phyloP scores from a whole-genome alignment of 495 filamentous ascomycete species.

The Penicillium angulare region DNA sequence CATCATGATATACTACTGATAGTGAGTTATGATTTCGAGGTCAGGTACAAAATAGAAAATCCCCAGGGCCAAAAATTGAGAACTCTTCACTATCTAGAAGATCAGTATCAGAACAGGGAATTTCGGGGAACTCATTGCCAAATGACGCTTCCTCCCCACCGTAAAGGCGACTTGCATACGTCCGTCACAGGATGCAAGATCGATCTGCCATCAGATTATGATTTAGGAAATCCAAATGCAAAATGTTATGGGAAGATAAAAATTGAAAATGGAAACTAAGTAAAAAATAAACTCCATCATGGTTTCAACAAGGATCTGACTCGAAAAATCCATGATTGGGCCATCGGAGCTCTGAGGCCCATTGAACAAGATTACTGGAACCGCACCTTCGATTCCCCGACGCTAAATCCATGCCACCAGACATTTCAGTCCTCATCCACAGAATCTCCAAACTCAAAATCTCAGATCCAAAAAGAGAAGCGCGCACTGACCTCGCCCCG shows the following conservation, averaged over 20 bases:
- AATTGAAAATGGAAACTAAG: no score
- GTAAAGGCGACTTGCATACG: background rate
- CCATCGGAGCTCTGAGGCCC: constrained; percentile 12
- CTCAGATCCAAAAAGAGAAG: background rate
- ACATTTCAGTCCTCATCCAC: no score
- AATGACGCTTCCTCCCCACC: background rate
- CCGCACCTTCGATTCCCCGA: constrained; percentile 11
- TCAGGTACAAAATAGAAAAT: no score
- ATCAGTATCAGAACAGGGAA: background rate
- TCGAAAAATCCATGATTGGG: constrained; percentile 13
- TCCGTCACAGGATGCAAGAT: background rate
- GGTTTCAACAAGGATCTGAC: background rate
- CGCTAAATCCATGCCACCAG: background rate
- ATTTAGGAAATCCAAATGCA: no score
- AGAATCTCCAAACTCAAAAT: background rate
- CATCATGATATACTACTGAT: no score
- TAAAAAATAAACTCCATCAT: background rate
- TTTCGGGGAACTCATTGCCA: background rate
- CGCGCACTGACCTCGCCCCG: constrained; percentile 8
- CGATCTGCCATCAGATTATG: constrained; percentile 10
- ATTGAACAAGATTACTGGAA: constrained; percentile 21
- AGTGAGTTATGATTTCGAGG: no score
- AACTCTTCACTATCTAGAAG: background rate
- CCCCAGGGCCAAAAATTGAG: no score
- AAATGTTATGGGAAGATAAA: no score